These are phyloP conservation scores for Komagataea norvegica DNA, from an alignment of 1,139 yeast genomes.

Conservation along the genomic window DNA sequence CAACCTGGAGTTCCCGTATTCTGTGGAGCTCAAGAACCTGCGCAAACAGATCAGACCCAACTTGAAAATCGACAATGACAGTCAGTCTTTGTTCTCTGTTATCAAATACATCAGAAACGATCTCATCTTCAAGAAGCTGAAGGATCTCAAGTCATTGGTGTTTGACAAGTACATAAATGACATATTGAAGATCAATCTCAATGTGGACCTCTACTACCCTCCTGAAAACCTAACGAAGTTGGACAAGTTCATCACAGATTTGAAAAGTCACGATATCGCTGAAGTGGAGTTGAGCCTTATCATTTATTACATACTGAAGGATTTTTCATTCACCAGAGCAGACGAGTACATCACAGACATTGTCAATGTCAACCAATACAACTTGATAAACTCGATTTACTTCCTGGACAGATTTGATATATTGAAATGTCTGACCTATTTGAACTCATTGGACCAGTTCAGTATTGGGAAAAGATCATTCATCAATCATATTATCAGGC, in stretches of 20 bases:
- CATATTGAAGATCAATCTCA: constrained; percentile 10
- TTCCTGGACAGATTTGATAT: constrained; percentile 25
- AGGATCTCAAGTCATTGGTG: constrained; percentile 12
- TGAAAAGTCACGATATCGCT: constrained; percentile 10
- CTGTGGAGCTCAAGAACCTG: constrained; percentile 15
- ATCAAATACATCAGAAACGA: constrained; percentile 22
- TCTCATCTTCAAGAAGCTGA: constrained; percentile 16
- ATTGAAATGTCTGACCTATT: constrained; percentile 11
- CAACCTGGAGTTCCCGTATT: constrained; percentile 19
- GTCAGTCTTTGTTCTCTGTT: constrained; percentile 20
- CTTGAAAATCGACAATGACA: constrained; percentile 16
- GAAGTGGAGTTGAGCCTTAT: constrained; percentile 12
- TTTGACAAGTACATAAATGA: constrained; percentile 22
- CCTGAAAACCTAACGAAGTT: constrained; percentile 22
- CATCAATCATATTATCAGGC: constrained; percentile 16
- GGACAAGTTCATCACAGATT: constrained; percentile 13
- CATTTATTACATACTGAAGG: constrained; percentile 23
- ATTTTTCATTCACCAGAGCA: constrained; percentile 19
- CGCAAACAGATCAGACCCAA: constrained; percentile 19
- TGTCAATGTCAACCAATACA: constrained; percentile 11
- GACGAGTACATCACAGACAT: constrained; percentile 16
- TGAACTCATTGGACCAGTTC: constrained; percentile 13
- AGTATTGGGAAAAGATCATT: constrained; percentile 9
- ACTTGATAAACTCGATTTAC: constrained; percentile 22
- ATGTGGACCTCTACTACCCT: constrained; percentile 19